Evolutionary conservation across 306 rosid species (phyloP), one percentile per base, ranked within the genome.

Genomic region (Quercus variabilis): DNA sequence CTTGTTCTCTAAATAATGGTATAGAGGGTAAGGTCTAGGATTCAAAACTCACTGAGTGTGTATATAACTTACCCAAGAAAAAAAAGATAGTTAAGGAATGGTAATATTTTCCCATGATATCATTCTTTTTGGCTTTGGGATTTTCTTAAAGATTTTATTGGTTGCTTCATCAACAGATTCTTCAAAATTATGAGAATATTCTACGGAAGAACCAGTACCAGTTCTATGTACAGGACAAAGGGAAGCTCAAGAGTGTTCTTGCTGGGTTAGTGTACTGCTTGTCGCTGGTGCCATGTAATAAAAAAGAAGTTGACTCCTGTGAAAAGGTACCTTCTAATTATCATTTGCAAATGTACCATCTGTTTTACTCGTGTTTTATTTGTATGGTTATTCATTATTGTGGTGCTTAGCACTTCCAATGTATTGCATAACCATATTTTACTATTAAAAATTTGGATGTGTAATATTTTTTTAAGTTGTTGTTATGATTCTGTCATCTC

Each of bases 191-290:
- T 38, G 94, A 78, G 85, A 91, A 92, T 79, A 87, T 95, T 80
- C 86, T 95, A 43, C 82, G 74, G 80, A 85, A 87, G 86, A 90
- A 88, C 91, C 89, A 89, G 80, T 86, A 88, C 91, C 89, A 89
- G 80, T 86, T 82, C 82, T 83, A 76, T 87, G 80, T 90, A 72
- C 93, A 81, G 79, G 98, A 91, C 75, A 90, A 85, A 85, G 91
- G 90, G 62, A 95, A 91, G 82, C 87, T 95, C 52, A 89, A 86
- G 80, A 87, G 76, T 83, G 84, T 77, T 80, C 90, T 95, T 81
- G 74, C 90, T 11, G 97, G 99, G 82, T 82, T 95, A 85, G 87
- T 81, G 69, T 91, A 72, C 74, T 91, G 99, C 91, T 83, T 95
- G 87, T 89, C 87, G 3, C 88, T 95, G 81, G 86, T 95, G 88